Percentiles rank a stretch among this genome's conserved stretches.
phyloP scores from a whole-genome alignment of 352 stramenopile species.

The Pythium aphanidermatum region DNA sequence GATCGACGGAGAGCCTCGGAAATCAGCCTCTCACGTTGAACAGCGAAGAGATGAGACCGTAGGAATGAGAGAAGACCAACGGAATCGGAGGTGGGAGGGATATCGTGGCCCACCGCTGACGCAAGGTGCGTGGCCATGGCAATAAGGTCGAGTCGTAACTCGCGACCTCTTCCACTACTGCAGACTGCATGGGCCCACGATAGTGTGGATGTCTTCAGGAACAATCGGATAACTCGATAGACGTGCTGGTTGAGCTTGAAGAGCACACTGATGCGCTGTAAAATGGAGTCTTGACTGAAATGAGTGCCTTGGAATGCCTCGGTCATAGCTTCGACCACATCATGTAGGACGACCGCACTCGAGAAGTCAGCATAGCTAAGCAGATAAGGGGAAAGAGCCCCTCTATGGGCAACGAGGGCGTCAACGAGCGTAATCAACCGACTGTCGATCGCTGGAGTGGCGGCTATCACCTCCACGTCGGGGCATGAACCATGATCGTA shows the following conservation, averaged over 20 bases:
- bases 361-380: constrained; percentile 8
- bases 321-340: constrained; percentile 7
- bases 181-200: constrained; percentile 4
- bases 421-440: constrained; percentile 10
- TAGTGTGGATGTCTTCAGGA: constrained; percentile 8
- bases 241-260: constrained; percentile 41
- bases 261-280: constrained; percentile 31
- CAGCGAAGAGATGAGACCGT: not conserved
- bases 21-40: constrained; percentile 15
- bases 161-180: not conserved
- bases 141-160: too few species aligned
- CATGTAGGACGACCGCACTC: constrained; percentile 14
- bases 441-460: too few species aligned
- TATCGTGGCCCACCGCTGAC: too few species aligned
- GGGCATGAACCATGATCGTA: not conserved
- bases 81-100: too few species aligned
- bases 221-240: constrained; percentile 30
- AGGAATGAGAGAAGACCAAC: constrained; percentile 1
- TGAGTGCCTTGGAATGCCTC: not conserved
- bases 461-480: not conserved
- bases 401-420: constrained; percentile 3
- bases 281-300: constrained; percentile 1
- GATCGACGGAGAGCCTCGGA: constrained; percentile 5
- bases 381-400: constrained; percentile 4
- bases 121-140: too few species aligned